Evolutionary conservation across 1,139 yeast genomes (phyloP).

Genomic region (Taphrina communis): DNA sequence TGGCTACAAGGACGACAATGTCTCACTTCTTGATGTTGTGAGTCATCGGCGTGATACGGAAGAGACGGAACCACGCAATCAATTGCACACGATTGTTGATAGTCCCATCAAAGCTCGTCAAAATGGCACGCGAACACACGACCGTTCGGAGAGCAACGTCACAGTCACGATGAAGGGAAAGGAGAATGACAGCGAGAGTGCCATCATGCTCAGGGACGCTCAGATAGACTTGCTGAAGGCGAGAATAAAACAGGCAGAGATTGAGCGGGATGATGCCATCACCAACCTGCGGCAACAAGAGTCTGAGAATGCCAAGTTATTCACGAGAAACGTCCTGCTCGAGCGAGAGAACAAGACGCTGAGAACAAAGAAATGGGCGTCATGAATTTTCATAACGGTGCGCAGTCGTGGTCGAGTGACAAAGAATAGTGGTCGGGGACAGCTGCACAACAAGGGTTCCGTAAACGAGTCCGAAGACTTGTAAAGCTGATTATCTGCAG

Average conservation of each 20-base stretch:
- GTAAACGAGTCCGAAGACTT: too few species aligned
- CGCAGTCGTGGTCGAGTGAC: too few species aligned
- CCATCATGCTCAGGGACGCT: constrained; percentile 18
- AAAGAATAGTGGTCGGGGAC: too few species aligned
- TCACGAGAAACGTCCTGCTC: constrained; percentile 10
- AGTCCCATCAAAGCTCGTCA: constrained; percentile 19
- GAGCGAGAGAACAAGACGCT: constrained; percentile 13
- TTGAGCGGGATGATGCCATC: constrained; percentile 19
- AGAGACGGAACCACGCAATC: background rate
- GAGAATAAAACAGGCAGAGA: constrained; percentile 4
- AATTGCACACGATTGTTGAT: constrained; percentile 18
- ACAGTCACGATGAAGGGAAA: constrained; percentile 22
- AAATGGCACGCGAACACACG: constrained; percentile 5
- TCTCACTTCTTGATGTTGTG: constrained; percentile 16
- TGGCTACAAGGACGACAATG: constrained; percentile 4
- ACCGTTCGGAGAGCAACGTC: constrained; percentile 29
- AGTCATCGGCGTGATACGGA: background rate
- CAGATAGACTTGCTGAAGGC: constrained; percentile 16
- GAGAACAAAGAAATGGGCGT: constrained; percentile 15
- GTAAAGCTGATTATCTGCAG: too few species aligned
- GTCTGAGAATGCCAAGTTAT: constrained; percentile 16
- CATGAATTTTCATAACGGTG: too few species aligned
- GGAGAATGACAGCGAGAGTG: background rate
- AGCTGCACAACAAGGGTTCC: too few species aligned
- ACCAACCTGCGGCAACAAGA: constrained; percentile 10